A percentile compares a stretch with the other conserved stretches of the same genome.
These are phyloP conservation scores for Plasmodium ovale DNA, from an alignment of 169 alveolate genomes.

Conservation along the genomic window DNA sequence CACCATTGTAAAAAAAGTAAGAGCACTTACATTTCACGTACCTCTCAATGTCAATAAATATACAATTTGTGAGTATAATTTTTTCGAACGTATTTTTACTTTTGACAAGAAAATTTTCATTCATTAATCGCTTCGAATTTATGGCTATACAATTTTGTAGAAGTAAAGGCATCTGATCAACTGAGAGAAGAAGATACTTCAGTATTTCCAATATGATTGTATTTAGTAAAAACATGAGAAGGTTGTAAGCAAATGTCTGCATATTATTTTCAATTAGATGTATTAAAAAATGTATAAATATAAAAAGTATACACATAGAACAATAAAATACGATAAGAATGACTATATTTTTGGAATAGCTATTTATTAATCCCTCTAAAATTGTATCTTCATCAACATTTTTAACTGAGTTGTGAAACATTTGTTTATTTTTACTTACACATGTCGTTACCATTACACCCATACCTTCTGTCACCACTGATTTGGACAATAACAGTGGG, in stretches of 20 bases:
- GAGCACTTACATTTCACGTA: conserved; percentile 38
- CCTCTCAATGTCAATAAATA: conserved; percentile 37
- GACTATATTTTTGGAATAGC: conserved; percentile 46
- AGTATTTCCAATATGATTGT: conserved; percentile 31
- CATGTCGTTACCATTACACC: conserved; percentile 65
- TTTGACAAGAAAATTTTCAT: conserved; percentile 50
- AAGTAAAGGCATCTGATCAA: conserved; percentile 61
- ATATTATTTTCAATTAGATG: conserved; percentile 46
- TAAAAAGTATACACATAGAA: conserved; percentile 51
- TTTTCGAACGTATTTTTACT: conserved; percentile 56
- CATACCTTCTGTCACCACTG: conserved; percentile 15
- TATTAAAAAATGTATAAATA: conserved; percentile 53
- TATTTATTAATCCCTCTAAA: conserved; percentile 35
- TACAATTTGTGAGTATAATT: conserved; percentile 26
- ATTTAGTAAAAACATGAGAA: conserved; percentile 54
- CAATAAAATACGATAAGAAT: conserved; percentile 54
- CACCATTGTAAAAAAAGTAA: conserved; percentile 27
- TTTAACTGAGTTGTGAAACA: conserved; percentile 47
- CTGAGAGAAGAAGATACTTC: conserved; percentile 32
- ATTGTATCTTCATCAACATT: conserved; percentile 25
- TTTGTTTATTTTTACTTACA: conserved; percentile 68
- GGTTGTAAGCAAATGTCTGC: conserved; percentile 54
- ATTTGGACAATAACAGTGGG: conserved; percentile 40
- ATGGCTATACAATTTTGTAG: conserved; percentile 63
- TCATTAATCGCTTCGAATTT: conserved; percentile 28